A percentile compares a stretch with the other conserved stretches of the same genome.
phyloP scores from a whole-genome alignment of 495 filamentous ascomycete genomes.

The Hypoxylon crocopeplum region DNA sequence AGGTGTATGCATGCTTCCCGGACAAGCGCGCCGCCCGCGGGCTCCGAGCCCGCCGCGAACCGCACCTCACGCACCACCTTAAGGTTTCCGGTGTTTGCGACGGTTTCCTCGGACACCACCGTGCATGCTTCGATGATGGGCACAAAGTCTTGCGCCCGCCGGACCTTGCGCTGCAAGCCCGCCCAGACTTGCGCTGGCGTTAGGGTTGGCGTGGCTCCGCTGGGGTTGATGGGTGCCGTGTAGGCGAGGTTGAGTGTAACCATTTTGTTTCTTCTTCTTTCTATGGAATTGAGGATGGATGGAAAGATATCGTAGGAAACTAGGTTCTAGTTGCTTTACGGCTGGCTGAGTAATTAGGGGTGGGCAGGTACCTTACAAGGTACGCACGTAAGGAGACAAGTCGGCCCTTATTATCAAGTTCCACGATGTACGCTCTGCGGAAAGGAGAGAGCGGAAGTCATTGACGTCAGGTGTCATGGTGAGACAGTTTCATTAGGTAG shows the following conservation, averaged over 20 bases:
- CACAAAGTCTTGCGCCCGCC: constrained; percentile 48
- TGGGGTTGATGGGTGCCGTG: constrained; percentile 51
- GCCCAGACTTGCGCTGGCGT: constrained; percentile 48
- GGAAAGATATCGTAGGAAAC: too few relatives aligned
- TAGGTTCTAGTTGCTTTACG: too few relatives aligned
- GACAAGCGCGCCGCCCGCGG: constrained; percentile 1
- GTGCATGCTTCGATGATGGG: constrained; percentile 46
- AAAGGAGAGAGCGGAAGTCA: too few relatives aligned
- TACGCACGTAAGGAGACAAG: too few relatives aligned
- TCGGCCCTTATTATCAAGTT: too few relatives aligned
- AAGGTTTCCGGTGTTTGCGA: constrained; percentile 15
- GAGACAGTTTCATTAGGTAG: too few relatives aligned
- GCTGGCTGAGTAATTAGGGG: too few relatives aligned
- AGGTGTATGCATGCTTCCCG: constrained; percentile 40
- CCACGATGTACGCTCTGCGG: too few relatives aligned
- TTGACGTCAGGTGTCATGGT: too few relatives aligned
- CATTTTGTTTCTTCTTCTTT: constrained; percentile 33
- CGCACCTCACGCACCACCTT: constrained; percentile 40
- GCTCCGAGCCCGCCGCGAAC: constrained; percentile 35
- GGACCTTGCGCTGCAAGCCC: constrained; percentile 51
- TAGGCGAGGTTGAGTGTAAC: constrained; percentile 49
- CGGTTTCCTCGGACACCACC: constrained; percentile 37
- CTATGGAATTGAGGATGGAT: background rate
- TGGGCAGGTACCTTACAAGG: too few relatives aligned
- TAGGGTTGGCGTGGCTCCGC: constrained; percentile 36